phyloP scores from a whole-genome alignment of 75 land plant species.

The Selaginella tamariscina region DNA sequence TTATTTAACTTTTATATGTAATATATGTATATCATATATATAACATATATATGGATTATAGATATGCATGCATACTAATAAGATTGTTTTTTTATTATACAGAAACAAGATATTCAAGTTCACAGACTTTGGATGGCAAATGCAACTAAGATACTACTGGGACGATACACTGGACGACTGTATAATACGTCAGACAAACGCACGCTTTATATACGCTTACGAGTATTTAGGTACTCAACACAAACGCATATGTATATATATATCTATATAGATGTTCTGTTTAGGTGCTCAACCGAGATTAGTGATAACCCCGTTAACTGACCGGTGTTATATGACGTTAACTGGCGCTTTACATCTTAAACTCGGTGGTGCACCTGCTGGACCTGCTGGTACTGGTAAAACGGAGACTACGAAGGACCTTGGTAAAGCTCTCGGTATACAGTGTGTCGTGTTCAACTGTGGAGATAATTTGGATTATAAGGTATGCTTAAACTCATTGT shows the following conservation, averaged over 20 bases:
- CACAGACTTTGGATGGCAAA: slow-evolving; percentile 32
- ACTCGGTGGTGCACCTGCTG: slow-evolving; percentile 29
- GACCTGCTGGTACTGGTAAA: slow-evolving; percentile 32
- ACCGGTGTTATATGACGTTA: slow-evolving; percentile 30
- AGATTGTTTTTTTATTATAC: not conserved
- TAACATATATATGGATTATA: no score
- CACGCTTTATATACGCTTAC: slow-evolving; percentile 20
- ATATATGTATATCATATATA: no score
- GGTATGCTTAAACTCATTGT: slow-evolving; percentile 11
- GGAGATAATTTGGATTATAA: slow-evolving; percentile 28
- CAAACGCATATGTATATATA: no score
- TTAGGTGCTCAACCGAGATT: slow-evolving; percentile 21
- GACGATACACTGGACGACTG: slow-evolving; percentile 23
- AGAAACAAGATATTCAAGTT: slow-evolving; percentile 22
- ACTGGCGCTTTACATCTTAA: slow-evolving; percentile 31
- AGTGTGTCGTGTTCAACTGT: slow-evolving; percentile 34
- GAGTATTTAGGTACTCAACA: slow-evolving; percentile 29
- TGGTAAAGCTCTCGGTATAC: slow-evolving; percentile 29
- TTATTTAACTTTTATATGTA: no score
- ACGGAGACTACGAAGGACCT: slow-evolving; percentile 31
- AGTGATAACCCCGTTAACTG: slow-evolving; percentile 28
- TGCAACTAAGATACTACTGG: slow-evolving; percentile 32
- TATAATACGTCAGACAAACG: slow-evolving; percentile 24
- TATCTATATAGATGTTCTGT: no score
- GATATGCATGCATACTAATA: no score